phyloP scores from a whole-genome alignment of 164 flowering plant genomes.

The Litsea cubeba region DNA sequence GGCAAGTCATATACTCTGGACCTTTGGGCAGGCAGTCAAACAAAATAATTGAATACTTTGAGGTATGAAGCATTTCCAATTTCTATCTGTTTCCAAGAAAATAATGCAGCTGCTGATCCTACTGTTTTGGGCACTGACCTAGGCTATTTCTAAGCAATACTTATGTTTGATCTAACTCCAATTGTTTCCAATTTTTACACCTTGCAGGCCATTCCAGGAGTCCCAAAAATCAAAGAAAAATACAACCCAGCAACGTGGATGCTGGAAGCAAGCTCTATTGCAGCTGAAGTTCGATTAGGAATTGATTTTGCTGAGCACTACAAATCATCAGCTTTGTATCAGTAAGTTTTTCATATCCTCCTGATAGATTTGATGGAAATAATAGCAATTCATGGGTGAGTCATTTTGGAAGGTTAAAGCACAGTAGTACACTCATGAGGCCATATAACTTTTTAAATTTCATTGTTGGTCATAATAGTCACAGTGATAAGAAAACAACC shows the following conservation, averaged over 20 bases:
- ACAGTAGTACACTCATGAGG: not conserved
- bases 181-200: not conserved
- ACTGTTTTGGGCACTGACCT: too few relatives aligned
- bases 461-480: not conserved
- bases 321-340: constrained; percentile 56
- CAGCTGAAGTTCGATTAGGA: constrained; percentile 60
- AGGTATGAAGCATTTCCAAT: constrained; percentile 35
- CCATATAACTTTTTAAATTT: not conserved
- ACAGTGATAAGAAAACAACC: not conserved
- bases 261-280: constrained; percentile 87
- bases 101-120: not conserved
- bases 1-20: constrained; percentile 86
- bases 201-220: constrained; percentile 65
- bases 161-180: not conserved
- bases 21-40: constrained; percentile 77
- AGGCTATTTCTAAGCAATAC: too few relatives aligned
- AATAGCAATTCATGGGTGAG: not conserved
- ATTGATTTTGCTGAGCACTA: constrained; percentile 86
- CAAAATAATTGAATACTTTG: constrained; percentile 73
- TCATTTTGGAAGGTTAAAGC: not conserved
- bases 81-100: not conserved
- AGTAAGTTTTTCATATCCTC: constrained; percentile 43
- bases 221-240: constrained; percentile 67
- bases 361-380: constrained; percentile 3
- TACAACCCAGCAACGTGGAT: constrained; percentile 98